Base-by-base conservation (phyloP, 495 filamentous ascomycete species). In the Neurospora sp. region DNA sequence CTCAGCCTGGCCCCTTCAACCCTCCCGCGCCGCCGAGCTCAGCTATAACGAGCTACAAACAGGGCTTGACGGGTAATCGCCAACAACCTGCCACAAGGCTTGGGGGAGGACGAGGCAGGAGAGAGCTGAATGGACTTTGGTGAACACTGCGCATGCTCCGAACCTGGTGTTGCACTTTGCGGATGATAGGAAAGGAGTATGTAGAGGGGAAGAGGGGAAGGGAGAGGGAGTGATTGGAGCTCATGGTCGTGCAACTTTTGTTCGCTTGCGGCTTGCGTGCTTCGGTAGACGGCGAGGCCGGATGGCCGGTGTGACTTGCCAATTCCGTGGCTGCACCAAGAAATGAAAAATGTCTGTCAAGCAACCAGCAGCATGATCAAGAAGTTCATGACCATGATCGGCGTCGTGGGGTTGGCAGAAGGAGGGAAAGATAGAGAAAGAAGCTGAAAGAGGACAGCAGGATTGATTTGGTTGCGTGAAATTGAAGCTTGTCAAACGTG, bases 401-500 rank as follows among this genome's bases (percentile, higher is more conserved):
- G 14, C 27, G 54, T 66, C 54, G 27, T 37, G 54, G 54, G 54
- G 54, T 66, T 66, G 27, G 27, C 27, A 40, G 46, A 74, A 41
- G 48, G 37, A 73, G 74, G n/a, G 23, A 39, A 46, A 72, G 69
- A 46, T 66, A 39, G 70, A 59, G 14, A 41, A 75, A 31, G 66
- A 73, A 37, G 31, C 31, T 72, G 69, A 31, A 48, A 69, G 59
- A 71, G 23, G 48, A 69, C 70, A 72, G 23, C 70, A 72, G 23
- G 18, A 41, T n/a, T n/a, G 54, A 46, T 54, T 35, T 73, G 70
- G 44, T 75, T 76, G 72, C 74, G 72, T 74, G 46, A 77, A 76
- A 77, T 76, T 74, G 31, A 70, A 77, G 74, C 70, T 74, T 74
- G 76, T 77, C 70, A 77, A 70, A 66, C 74, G 74, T 74, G 74